Evolutionary conservation across 768 basidiomycete genomes (phyloP).

Genomic region (Lactifluus pinguis): DNA sequence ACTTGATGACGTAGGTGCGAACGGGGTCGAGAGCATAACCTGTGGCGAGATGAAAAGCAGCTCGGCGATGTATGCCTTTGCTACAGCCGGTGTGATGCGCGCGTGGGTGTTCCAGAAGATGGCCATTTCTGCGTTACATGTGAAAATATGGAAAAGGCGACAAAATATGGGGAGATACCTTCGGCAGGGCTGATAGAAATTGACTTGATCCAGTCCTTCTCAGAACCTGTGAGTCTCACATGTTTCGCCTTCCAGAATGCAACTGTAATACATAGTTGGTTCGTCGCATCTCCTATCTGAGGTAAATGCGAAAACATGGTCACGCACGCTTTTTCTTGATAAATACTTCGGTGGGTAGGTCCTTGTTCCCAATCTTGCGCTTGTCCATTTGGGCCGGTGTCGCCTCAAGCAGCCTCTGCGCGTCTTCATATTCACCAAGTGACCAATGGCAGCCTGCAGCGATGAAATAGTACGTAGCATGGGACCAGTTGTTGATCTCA

Average conservation of each 20-base stretch:
- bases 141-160: background rate
- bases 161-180: slow-evolving; percentile 30
- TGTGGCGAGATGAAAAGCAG: slow-evolving; percentile 43
- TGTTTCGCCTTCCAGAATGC: slow-evolving; percentile 70
- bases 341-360: slow-evolving; percentile 65
- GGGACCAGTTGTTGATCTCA: slow-evolving; percentile 64
- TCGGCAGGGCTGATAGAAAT: slow-evolving; percentile 65
- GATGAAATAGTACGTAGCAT: slow-evolving; percentile 70
- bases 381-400: slow-evolving; percentile 53
- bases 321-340: slow-evolving; percentile 67
- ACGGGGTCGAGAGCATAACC: slow-evolving; percentile 23
- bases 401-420: slow-evolving; percentile 50
- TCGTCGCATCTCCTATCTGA: background rate
- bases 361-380: slow-evolving; percentile 56
- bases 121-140: slow-evolving; percentile 45
- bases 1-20: slow-evolving; percentile 23
- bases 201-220: slow-evolving; percentile 40
- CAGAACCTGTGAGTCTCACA: slow-evolving; percentile 41
- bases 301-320: background rate
- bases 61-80: slow-evolving; percentile 50
- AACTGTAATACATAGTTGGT: slow-evolving; percentile 34
- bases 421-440: slow-evolving; percentile 43
- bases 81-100: slow-evolving; percentile 45
- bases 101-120: slow-evolving; percentile 77
- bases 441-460: slow-evolving; percentile 68